Conservation (phyloP, 371 early-diverging fungal species). For the Actinomortierella wolfii region DNA sequence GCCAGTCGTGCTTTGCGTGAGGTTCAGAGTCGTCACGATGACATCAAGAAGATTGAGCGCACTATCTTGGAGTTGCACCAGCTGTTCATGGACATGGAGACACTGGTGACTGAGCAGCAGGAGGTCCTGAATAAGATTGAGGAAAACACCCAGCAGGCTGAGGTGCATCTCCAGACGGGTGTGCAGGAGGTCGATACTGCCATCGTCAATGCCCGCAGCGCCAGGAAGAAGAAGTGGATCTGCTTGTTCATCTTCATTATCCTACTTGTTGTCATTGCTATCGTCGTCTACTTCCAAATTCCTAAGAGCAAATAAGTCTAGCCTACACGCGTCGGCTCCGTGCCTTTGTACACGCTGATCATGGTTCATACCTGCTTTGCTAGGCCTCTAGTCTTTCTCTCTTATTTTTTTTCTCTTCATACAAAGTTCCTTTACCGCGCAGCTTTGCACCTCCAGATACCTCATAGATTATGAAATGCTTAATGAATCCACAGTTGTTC, state of each 20-base stretch:
- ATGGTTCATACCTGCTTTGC: too few relatives aligned
- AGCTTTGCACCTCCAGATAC: too few relatives aligned
- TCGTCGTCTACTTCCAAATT: constrained; percentile 47
- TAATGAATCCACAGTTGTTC: too few relatives aligned
- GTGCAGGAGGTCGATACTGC: constrained; percentile 73
- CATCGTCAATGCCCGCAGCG: constrained; percentile 69
- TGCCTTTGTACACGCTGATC: too few relatives aligned
- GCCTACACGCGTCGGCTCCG: too few relatives aligned
- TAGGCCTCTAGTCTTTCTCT: too few relatives aligned
- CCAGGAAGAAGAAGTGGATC: constrained; percentile 78
- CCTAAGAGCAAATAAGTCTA: too few relatives aligned
- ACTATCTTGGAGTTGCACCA: constrained; percentile 89
- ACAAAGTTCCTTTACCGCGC: too few relatives aligned
- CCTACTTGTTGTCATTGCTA: constrained; percentile 53
- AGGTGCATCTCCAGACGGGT: constrained; percentile 72
- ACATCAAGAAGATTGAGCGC: constrained; percentile 87
- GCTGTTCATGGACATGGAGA: constrained; percentile 90
- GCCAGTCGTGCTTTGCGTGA: constrained; percentile 81
- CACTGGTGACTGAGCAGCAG: constrained; percentile 83
- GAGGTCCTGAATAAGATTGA: constrained; percentile 77
- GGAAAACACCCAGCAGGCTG: constrained; percentile 63
- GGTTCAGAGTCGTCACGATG: constrained; percentile 87
- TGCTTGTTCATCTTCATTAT: constrained; percentile 60
- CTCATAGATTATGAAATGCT: too few relatives aligned
- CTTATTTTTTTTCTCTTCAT: too few relatives aligned